phyloP scores from a whole-genome alignment of 805 yeast genomes.

The Cyberlindnera mycetangii region DNA sequence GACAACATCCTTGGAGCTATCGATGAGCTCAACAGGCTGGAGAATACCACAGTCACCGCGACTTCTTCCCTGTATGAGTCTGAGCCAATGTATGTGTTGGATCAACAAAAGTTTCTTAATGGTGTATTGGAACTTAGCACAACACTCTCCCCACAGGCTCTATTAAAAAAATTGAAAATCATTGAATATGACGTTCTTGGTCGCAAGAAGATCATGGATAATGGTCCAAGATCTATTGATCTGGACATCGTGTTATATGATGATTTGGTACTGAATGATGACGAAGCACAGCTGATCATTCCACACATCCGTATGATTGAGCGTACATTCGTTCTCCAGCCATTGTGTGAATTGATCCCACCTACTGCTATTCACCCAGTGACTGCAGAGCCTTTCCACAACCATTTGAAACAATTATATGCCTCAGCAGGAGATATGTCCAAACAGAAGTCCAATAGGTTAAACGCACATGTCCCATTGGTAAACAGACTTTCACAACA shows the following conservation, averaged over 20 bases:
- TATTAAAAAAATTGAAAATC: slow-evolving; percentile 59
- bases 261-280: slow-evolving; percentile 48
- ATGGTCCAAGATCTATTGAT: slow-evolving; percentile 92
- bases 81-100: slow-evolving; percentile 85
- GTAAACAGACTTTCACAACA: slow-evolving; percentile 22
- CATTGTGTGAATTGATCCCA: slow-evolving; percentile 76
- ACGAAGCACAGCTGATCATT: slow-evolving; percentile 54
- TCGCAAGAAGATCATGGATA: slow-evolving; percentile 75
- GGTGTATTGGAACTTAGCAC: slow-evolving; percentile 78
- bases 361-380: slow-evolving; percentile 75
- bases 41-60: slow-evolving; percentile 40
- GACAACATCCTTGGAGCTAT: slow-evolving; percentile 59
- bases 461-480: slow-evolving; percentile 51
- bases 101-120: slow-evolving; percentile 80
- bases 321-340: slow-evolving; percentile 85
- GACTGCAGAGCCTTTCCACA: slow-evolving; percentile 74
- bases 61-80: slow-evolving; percentile 84
- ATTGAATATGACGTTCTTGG: slow-evolving; percentile 73
- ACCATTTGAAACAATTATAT: slow-evolving; percentile 60
- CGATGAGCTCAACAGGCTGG: slow-evolving; percentile 37
- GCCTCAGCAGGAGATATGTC: slow-evolving; percentile 29
- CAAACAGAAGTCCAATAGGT: slow-evolving; percentile 47
- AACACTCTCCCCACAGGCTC: slow-evolving; percentile 54
- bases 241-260: slow-evolving; percentile 75
- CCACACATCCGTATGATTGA: slow-evolving; percentile 91